Percentiles rank a stretch among this genome's conserved stretches.
Conservation (phyloP, 2,329 filamentous ascomycete genomes). For the Colletotrichum tabaci region DNA sequence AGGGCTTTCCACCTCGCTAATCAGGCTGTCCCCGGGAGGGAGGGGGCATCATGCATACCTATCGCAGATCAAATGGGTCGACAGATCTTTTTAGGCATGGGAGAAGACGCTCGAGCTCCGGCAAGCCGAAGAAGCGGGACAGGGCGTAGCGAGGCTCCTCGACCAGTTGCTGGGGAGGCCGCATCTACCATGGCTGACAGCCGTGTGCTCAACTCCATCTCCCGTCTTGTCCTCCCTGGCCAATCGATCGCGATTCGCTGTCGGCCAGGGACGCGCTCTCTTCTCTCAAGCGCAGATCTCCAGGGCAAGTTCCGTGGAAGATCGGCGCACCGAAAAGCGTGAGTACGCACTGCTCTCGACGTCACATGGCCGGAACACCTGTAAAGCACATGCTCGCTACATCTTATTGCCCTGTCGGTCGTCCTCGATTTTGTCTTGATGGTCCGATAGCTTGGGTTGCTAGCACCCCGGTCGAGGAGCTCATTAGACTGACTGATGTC, state of each 20-base stretch:
- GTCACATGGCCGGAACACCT: conserved; percentile 27
- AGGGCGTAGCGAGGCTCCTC: conserved; percentile 10
- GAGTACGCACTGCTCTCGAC: conserved; percentile 7
- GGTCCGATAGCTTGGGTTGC: background rate
- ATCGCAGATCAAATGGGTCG: conserved; percentile 17
- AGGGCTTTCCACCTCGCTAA: background rate
- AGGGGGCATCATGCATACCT: conserved; percentile 10
- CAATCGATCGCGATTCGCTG: conserved; percentile 19
- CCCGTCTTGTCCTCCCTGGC: background rate
- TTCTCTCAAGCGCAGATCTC: conserved; percentile 24
- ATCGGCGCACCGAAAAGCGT: conserved; percentile 25
- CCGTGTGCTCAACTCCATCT: background rate
- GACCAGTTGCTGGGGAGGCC: background rate
- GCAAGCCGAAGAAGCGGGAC: conserved; percentile 5
- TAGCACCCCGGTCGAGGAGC: background rate
- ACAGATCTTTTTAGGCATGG: conserved; percentile 14
- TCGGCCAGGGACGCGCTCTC: conserved; percentile 1
- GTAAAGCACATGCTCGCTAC: conserved; percentile 33
- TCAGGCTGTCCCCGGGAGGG: background rate
- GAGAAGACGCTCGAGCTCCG: conserved; percentile 3
- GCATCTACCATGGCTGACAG: background rate
- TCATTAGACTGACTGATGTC: background rate
- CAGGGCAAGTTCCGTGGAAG: conserved; percentile 28
- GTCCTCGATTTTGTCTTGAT: conserved; percentile 18
- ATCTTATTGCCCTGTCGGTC: background rate